Conservation (phyloP, 768 basidiomycete species). For the Termitomyces sp. region DNA sequence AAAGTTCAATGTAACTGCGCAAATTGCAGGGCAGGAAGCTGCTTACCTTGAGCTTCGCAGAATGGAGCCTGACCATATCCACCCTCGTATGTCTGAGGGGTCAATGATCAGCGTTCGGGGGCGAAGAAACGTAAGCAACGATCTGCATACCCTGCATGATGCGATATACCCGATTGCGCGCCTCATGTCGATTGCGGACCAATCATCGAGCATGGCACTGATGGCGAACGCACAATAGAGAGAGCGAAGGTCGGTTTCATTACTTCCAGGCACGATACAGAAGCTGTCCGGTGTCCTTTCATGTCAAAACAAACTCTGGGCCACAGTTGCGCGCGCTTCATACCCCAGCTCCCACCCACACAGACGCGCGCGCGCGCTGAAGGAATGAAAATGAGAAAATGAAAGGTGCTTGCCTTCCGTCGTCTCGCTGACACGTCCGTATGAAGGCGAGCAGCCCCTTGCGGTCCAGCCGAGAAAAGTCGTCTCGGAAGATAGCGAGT, state of each 20-base stretch:
- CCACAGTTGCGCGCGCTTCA: not conserved
- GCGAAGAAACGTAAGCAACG: not conserved
- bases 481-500: constrained; percentile 85
- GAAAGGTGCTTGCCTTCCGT: constrained; percentile 63
- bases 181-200: constrained; percentile 67
- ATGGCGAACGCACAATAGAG: constrained; percentile 88
- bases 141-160: constrained; percentile 61
- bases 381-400: not conserved
- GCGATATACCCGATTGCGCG: constrained; percentile 62
- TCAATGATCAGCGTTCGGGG: constrained; percentile 2
- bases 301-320: constrained; percentile 2
- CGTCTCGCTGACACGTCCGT: constrained; percentile 64
- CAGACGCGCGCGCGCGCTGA: not conserved
- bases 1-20: not conserved
- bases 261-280: constrained; percentile 60
- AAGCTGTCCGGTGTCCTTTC: constrained; percentile 44
- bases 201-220: constrained; percentile 74
- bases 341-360: not conserved
- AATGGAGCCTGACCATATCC: constrained; percentile 83
- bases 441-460: constrained; percentile 66
- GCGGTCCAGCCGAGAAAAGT: constrained; percentile 69
- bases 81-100: constrained; percentile 80
- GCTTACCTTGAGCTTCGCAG: constrained; percentile 81
- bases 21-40: not conserved
- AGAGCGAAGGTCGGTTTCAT: constrained; percentile 79